These are phyloP conservation scores for Lentithecium fluviatile DNA, from an alignment of 495 filamentous ascomycete species.

Conservation along the genomic window DNA sequence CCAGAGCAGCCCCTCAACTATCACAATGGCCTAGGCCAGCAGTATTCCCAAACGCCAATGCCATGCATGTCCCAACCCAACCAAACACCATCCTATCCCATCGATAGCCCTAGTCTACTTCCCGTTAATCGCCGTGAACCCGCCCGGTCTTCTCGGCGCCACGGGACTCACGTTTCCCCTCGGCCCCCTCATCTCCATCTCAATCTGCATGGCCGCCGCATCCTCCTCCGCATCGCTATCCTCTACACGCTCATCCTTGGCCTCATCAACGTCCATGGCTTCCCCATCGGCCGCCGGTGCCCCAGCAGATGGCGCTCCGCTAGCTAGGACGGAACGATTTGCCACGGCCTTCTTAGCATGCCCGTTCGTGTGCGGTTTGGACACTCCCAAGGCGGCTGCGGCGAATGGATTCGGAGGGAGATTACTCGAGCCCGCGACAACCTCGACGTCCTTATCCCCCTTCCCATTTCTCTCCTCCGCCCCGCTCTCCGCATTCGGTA, in stretches of 20 bases:
- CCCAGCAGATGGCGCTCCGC: too few relatives aligned
- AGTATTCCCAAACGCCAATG: background rate
- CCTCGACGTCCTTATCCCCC: background rate
- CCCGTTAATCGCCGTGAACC: conserved; percentile 31
- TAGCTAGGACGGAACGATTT: background rate
- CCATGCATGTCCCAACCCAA: background rate
- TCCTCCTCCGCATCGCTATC: conserved; percentile 20
- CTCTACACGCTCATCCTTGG: background rate
- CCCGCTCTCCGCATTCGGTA: conserved; percentile 2
- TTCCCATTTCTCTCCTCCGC: conserved; percentile 5
- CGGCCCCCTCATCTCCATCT: conserved; percentile 37
- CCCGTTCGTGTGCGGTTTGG: background rate
- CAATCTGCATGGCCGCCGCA: conserved; percentile 31
- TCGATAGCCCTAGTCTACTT: background rate
- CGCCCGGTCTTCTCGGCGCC: conserved; percentile 2
- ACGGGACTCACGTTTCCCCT: conserved; percentile 16
- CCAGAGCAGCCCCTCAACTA: too few relatives aligned
- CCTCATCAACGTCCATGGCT: conserved; percentile 28
- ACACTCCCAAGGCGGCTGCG: background rate
- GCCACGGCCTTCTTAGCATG: conserved; percentile 5
- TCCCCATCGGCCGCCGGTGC: background rate
- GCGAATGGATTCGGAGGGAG: too few relatives aligned
- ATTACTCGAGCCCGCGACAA: background rate
- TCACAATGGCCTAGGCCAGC: too few relatives aligned
- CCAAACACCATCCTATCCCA: background rate